Conservation (phyloP, 148 eudicot species). For the Fagopyrum tataricum region DNA sequence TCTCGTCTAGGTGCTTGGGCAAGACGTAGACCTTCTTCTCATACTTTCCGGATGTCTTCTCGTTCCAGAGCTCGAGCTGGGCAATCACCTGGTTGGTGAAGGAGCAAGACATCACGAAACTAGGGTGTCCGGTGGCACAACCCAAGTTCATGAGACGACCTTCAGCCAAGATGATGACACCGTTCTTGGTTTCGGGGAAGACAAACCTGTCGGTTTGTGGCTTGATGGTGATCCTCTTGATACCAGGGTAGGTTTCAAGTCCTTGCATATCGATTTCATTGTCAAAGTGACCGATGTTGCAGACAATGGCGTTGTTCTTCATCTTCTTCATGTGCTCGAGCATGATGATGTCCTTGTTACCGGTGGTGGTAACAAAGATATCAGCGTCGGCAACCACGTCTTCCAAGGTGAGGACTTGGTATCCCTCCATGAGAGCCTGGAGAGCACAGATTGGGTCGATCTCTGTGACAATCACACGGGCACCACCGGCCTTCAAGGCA, state of each 20-base stretch:
- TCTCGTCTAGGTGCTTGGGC: conserved; percentile 99
- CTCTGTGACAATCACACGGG: conserved; percentile 87
- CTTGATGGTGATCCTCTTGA: conserved; percentile 88
- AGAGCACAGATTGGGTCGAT: conserved; percentile 95
- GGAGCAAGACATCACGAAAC: conserved; percentile 97
- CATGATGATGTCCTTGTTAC: conserved; percentile 99
- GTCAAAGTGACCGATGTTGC: conserved; percentile 99
- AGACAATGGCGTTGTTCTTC: conserved; percentile 99
- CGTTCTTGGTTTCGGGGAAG: conserved; percentile 73
- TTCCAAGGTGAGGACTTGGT: conserved; percentile 69
- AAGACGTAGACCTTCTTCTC: conserved; percentile 90
- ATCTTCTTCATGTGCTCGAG: conserved; percentile 83
- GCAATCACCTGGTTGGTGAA: conserved; percentile 97
- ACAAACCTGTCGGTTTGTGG: conserved; percentile 92
- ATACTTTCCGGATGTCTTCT: conserved; percentile 66
- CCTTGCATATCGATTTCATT: conserved; percentile 92
- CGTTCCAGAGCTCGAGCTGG: conserved; percentile 97
- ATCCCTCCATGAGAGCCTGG: conserved; percentile 93
- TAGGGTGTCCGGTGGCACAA: conserved; percentile 97
- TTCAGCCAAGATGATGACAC: conserved; percentile 84
- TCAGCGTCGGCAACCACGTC: conserved; percentile 70
- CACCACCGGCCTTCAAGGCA: conserved; percentile 86
- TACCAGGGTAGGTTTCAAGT: conserved; percentile 82
- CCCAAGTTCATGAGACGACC: conserved; percentile 99
- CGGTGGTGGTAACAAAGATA: conserved; percentile 92